A percentile compares a stretch with the other conserved stretches of the same genome.
phyloP scores from a whole-genome alignment of 495 filamentous ascomycete genomes.

The Darksidea phi region DNA sequence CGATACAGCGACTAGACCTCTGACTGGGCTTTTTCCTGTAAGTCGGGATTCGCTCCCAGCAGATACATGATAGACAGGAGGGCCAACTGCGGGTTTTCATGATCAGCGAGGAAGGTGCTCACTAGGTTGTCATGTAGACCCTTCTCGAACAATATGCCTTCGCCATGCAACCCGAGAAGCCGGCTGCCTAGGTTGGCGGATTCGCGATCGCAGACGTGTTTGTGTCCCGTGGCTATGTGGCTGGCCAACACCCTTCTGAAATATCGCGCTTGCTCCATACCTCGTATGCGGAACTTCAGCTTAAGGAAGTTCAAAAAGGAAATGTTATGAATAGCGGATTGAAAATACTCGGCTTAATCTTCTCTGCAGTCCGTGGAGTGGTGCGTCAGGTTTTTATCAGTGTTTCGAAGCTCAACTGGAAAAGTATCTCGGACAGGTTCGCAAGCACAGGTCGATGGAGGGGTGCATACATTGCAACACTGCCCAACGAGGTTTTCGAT shows the following conservation, averaged over 20 bases:
- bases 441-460: slow-evolving; percentile 33
- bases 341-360: slow-evolving; percentile 44
- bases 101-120: slow-evolving; percentile 43
- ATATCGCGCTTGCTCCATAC: slow-evolving; percentile 39
- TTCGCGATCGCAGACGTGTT: not conserved
- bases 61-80: slow-evolving; percentile 42
- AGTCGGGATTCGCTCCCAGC: slow-evolving; percentile 38
- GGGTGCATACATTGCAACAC: slow-evolving; percentile 12
- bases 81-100: slow-evolving; percentile 46
- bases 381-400: slow-evolving; percentile 9
- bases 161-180: not conserved
- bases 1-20: slow-evolving; percentile 33
- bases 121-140: slow-evolving; percentile 45
- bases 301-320: slow-evolving; percentile 41
- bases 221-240: not conserved
- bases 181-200: slow-evolving; percentile 3
- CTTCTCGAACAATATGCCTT: slow-evolving; percentile 32
- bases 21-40: slow-evolving; percentile 40
- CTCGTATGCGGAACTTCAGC: slow-evolving; percentile 35
- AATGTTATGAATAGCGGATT: slow-evolving; percentile 46
- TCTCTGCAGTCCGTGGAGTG: slow-evolving; percentile 36
- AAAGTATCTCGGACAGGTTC: slow-evolving; percentile 24
- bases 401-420: slow-evolving; percentile 17
- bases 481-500: slow-evolving; percentile 9
- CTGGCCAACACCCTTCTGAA: slow-evolving; percentile 6